phyloP scores from a whole-genome alignment of 78 protist genomes.

The Neovahlkampfia damariscottae region DNA sequence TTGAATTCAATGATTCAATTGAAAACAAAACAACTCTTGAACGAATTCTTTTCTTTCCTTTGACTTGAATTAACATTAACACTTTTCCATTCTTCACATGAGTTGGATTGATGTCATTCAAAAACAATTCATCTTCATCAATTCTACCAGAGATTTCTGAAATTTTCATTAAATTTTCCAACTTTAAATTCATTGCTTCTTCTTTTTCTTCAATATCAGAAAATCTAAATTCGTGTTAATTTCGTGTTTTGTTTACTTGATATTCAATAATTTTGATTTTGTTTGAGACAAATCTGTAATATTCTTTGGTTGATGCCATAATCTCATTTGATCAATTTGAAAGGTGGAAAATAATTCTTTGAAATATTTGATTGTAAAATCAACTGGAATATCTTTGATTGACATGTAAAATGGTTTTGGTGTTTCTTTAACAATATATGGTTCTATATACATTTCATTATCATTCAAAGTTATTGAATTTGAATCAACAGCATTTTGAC shows the following conservation, averaged over 20 bases:
- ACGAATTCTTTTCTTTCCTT: background rate
- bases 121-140: background rate
- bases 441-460: background rate
- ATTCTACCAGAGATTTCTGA: too few species aligned
- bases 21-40: background rate
- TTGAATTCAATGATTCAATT: conserved; percentile 11
- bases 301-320: too few species aligned
- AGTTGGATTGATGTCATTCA: background rate
- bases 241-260: background rate
- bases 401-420: too few species aligned
- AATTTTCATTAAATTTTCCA: too few species aligned
- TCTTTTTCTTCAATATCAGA: background rate
- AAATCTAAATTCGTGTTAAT: background rate
- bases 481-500: background rate
- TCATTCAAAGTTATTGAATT: background rate
- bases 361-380: background rate
- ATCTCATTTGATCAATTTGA: background rate
- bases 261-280: background rate
- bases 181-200: background rate
- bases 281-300: too few species aligned
- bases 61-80: background rate
- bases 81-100: background rate
- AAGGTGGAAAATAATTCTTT: background rate
- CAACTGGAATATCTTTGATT: too few species aligned
- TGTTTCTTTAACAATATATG: too few species aligned